phyloP scores from a whole-genome alignment of 495 filamentous ascomycete species.

The Gamarada debralockiae region DNA sequence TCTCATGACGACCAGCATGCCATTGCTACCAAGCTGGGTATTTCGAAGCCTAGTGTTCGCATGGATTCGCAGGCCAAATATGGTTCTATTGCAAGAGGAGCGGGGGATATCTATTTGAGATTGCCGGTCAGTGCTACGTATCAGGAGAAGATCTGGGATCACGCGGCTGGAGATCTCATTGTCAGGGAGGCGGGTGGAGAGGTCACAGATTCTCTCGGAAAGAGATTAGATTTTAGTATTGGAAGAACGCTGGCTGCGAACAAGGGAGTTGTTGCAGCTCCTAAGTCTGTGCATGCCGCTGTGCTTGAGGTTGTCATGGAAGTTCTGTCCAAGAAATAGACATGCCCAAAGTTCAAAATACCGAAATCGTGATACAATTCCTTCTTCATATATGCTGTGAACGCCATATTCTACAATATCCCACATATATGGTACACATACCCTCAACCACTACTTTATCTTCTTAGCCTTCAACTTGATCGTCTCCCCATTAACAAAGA shows the following conservation, averaged over 20 bases:
- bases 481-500: conserved; percentile 94
- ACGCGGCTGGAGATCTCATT: conserved; percentile 94
- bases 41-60: conserved; percentile 78
- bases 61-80: conserved; percentile 99
- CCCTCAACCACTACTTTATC: conserved; percentile 69
- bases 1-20: conserved; percentile 79
- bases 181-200: conserved; percentile 90
- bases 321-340: conserved; percentile 51
- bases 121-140: conserved; percentile 81
- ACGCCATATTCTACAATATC: conserved; percentile 7
- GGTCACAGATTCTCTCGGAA: conserved; percentile 82
- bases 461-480: conserved; percentile 98
- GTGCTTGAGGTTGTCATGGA: conserved; percentile 80
- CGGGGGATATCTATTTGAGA: conserved; percentile 90
- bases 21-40: conserved; percentile 80
- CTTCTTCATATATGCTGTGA: not conserved
- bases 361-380: not conserved
- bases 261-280: conserved; percentile 90
- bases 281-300: conserved; percentile 64
- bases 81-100: conserved; percentile 89
- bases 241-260: conserved; percentile 85
- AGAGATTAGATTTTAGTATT: conserved; percentile 75
- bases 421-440: conserved; percentile 22
- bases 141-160: conserved; percentile 99
- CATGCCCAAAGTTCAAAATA: conserved; percentile 1